phyloP scores from a whole-genome alignment of 164 flowering plant species.

The Magnolia kwangsiensis region DNA sequence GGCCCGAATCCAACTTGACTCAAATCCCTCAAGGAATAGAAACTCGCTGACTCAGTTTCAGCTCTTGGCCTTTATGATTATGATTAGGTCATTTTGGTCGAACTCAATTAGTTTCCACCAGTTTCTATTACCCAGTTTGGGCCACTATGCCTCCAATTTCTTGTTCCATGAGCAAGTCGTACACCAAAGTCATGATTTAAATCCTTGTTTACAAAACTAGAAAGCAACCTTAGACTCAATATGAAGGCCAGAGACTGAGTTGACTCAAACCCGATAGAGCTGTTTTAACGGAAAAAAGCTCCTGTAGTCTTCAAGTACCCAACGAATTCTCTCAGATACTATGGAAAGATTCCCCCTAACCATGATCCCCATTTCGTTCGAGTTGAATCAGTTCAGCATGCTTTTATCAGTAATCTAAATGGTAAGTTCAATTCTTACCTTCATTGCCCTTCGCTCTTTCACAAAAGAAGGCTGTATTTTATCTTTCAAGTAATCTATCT shows the following conservation, averaged over 20 bases:
- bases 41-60: too few species aligned
- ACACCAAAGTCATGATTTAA: too few species aligned
- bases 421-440: slow-evolving; percentile 42
- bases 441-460: slow-evolving; percentile 94
- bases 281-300: not conserved
- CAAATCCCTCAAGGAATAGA: too few species aligned
- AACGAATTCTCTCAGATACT: not conserved
- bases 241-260: not conserved
- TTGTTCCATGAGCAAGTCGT: too few species aligned
- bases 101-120: too few species aligned
- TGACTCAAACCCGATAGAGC: not conserved
- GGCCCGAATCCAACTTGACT: too few species aligned
- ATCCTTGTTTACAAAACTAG: too few species aligned
- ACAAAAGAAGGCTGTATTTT: slow-evolving; percentile 96
- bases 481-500: slow-evolving; percentile 95
- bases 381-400: not conserved
- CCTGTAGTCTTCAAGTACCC: not conserved
- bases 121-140: too few species aligned
- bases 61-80: too few species aligned
- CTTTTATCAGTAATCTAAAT: not conserved
- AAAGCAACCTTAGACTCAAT: too few species aligned
- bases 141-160: too few species aligned
- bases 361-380: not conserved
- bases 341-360: not conserved
- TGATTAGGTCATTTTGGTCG: too few species aligned